Evolutionary conservation across 1,284 basidiomycete species (phyloP).

Genomic region (Trametes polyzona): DNA sequence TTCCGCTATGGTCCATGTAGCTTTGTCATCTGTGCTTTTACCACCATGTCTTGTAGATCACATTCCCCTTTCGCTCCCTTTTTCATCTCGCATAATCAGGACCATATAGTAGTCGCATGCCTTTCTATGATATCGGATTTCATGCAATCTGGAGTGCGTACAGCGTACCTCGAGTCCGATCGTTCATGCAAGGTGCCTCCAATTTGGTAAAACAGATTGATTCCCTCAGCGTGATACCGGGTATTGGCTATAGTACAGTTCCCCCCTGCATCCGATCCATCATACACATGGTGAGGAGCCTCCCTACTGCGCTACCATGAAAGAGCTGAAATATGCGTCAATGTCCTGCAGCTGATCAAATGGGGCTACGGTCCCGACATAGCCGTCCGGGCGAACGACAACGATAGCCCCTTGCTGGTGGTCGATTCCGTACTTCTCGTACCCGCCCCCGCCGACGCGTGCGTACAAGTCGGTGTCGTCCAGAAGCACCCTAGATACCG

Average conservation of each 20-base stretch:
- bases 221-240: no score
- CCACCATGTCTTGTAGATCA: constrained; percentile 25
- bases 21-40: constrained; percentile 28
- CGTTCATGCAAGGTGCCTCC: no score
- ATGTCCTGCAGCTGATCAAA: constrained; percentile 49
- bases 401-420: constrained; percentile 58
- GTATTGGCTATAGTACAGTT: no score
- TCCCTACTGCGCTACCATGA: constrained; percentile 39
- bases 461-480: constrained; percentile 42
- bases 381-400: constrained; percentile 76
- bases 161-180: no score
- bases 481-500: constrained; percentile 36
- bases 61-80: constrained; percentile 5
- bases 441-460: constrained; percentile 43
- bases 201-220: no score
- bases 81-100: constrained; percentile 6
- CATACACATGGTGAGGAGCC: no score
- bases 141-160: background rate
- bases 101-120: constrained; percentile 22
- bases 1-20: constrained; percentile 14
- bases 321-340: constrained; percentile 55
- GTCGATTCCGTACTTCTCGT: constrained; percentile 58
- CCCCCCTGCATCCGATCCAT: background rate
- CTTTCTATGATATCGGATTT: background rate
- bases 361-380: constrained; percentile 63